phyloP scores from a whole-genome alignment of 129 eudicot species.

The Flaveria robusta region DNA sequence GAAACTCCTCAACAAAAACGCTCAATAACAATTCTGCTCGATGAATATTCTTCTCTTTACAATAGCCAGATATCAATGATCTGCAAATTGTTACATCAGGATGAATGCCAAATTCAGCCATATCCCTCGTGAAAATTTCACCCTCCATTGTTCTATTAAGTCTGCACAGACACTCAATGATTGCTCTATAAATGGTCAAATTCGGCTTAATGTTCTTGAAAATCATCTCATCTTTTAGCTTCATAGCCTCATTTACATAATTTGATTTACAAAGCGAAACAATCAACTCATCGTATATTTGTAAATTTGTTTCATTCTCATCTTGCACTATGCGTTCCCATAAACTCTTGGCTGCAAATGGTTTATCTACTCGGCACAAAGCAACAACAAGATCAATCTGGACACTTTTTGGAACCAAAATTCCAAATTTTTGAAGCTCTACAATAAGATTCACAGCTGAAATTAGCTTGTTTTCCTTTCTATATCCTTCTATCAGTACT shows the following conservation, averaged over 20 bases:
- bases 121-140: slow-evolving; percentile 62
- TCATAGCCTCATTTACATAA: slow-evolving; percentile 57
- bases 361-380: slow-evolving; percentile 62
- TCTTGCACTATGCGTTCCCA: slow-evolving; percentile 54
- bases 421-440: slow-evolving; percentile 61
- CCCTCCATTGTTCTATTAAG: slow-evolving; percentile 59
- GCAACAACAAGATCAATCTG: slow-evolving; percentile 54
- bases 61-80: slow-evolving; percentile 54
- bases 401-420: slow-evolving; percentile 48
- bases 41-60: slow-evolving; percentile 51
- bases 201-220: slow-evolving; percentile 49
- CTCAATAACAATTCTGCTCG: slow-evolving; percentile 56
- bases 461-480: slow-evolving; percentile 52
- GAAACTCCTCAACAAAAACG: slow-evolving; percentile 52
- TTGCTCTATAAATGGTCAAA: slow-evolving; percentile 50
- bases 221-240: slow-evolving; percentile 60
- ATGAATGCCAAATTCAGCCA: slow-evolving; percentile 52
- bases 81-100: slow-evolving; percentile 62
- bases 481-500: slow-evolving; percentile 75
- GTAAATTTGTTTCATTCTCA: slow-evolving; percentile 43
- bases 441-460: slow-evolving; percentile 74
- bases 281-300: slow-evolving; percentile 60
- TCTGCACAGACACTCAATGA: slow-evolving; percentile 65
- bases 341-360: slow-evolving; percentile 79
- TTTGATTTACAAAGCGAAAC: slow-evolving; percentile 53